Conservation (phyloP, 805 yeast species). For the Kodamaea lidongshanica region DNA sequence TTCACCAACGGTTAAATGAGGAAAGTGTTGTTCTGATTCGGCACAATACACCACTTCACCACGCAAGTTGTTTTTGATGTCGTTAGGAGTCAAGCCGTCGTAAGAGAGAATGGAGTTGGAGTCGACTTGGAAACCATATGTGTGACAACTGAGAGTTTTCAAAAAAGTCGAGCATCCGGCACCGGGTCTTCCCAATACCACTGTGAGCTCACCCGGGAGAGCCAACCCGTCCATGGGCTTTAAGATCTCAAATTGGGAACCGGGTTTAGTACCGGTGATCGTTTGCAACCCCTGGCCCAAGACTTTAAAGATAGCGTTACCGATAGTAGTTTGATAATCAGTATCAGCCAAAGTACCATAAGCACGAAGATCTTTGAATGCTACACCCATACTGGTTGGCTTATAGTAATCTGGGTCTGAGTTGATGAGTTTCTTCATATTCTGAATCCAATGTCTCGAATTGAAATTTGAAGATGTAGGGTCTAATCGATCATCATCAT, state of each 20-base stretch:
- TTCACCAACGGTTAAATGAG: constrained; percentile 60
- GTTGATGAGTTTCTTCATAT: constrained; percentile 9
- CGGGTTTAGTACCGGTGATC: constrained; percentile 8
- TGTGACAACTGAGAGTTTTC: constrained; percentile 58
- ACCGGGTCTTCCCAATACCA: constrained; percentile 77
- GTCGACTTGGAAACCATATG: constrained; percentile 53
- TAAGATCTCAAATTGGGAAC: constrained; percentile 42
- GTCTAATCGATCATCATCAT: constrained; percentile 9
- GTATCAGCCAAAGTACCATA: constrained; percentile 11
- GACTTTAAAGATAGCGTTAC: constrained; percentile 8
- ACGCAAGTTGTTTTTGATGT: constrained; percentile 47
- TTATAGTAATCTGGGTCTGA: constrained; percentile 11
- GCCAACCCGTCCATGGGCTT: constrained; percentile 63
- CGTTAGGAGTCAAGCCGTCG: constrained; percentile 49
- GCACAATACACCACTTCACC: constrained; percentile 71
- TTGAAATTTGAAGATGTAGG: constrained; percentile 10
- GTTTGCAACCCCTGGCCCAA: constrained; percentile 3
- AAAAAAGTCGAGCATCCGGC: constrained; percentile 70
- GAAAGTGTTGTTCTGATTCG: constrained; percentile 63
- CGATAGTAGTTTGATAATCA: constrained; percentile 13
- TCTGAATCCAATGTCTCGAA: constrained; percentile 11
- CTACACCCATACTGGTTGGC: constrained; percentile 13
- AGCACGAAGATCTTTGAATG: constrained; percentile 11
- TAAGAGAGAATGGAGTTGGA: constrained; percentile 42
- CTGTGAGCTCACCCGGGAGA: constrained; percentile 59